phyloP scores from a whole-genome alignment of 139 green algal species.

The Gonium pectorale region DNA sequence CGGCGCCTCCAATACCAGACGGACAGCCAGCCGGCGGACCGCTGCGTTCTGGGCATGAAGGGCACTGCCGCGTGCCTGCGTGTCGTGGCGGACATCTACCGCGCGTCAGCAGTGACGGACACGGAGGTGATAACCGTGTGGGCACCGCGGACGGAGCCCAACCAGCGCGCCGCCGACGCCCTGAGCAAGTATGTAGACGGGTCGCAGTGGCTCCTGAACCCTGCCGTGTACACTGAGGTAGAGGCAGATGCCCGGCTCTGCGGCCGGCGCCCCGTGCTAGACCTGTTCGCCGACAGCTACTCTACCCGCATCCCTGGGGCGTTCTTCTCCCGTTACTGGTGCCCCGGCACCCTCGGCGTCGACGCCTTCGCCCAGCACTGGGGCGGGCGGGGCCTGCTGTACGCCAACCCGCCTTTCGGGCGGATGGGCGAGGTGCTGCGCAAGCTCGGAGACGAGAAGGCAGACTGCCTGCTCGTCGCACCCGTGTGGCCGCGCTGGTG shows the following conservation, averaged over 20 bases:
- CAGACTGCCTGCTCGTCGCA: neutral
- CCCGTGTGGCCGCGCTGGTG: neutral
- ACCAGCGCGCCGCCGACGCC: neutral
- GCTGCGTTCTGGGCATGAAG: constrained; percentile 1
- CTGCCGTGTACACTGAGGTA: neutral
- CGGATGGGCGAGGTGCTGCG: neutral
- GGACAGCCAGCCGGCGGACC: neutral
- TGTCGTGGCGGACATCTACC: neutral
- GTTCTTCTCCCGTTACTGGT: neutral
- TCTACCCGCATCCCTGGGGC: neutral
- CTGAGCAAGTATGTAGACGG: neutral
- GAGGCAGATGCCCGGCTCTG: neutral
- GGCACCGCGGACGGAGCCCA: neutral
- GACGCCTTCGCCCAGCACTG: neutral
- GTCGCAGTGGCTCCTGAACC: neutral
- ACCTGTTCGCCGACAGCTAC: neutral
- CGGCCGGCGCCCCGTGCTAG: neutral
- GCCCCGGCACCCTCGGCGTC: neutral
- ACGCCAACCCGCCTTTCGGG: neutral
- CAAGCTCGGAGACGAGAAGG: neutral
- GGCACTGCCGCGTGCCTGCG: neutral
- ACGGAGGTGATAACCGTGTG: neutral
- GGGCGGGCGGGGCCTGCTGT: neutral
- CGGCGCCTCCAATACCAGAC: too few species aligned
- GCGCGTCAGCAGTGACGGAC: neutral